Base-by-base conservation (phyloP, 2,329 filamentous ascomycete genomes). In the Pseudocercospora musae region DNA sequence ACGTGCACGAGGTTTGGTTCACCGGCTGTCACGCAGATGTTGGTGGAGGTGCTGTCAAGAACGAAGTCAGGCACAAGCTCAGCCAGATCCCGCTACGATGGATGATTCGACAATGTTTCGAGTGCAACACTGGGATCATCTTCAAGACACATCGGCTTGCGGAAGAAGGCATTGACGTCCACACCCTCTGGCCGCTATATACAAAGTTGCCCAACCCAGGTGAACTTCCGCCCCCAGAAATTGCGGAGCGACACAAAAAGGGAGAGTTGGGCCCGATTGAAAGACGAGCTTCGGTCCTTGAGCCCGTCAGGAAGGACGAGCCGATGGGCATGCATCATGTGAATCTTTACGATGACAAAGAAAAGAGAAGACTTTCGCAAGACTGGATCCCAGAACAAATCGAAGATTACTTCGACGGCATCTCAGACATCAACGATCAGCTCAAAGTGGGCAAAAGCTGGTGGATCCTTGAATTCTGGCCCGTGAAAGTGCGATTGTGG, bases 81-180 rank as follows among this genome's bases (percentile, higher is more conserved):
- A 74, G 78, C 3, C 76, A 76, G 2, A 80, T 80, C 13, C 79
- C 79, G 4, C 72, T 81, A 2, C 75, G 79, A 2, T 81, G 79
- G 79, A 81, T 81, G 79, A 72, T 81, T 10, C 73, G 79, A 20
- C 78, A 81, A 66, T 78, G 76, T 61, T 81, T 81, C 65, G 77
- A 79, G 64, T 80, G 78, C 70, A 69, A 80, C 55, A 80, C 79
- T 0, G 79, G 78, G 1, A 80, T 81, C 37, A 66, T 79, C 18
- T 80, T 80, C 71, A 72, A 75, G 42, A 74, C 76, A 0, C 71
- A 73, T 5, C 65, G 68, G 2, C 74, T 81, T 1, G 78, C 77
- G 0, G 77, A 79, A 54, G 70, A 73, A 20, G 79, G 79, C 0
- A 65, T 80, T 2, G 79, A 81, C 58, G 71, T 81, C 0, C 75